Conservation (phyloP, 176 grass and related monocot species). For the Cymbopogon citratus region DNA sequence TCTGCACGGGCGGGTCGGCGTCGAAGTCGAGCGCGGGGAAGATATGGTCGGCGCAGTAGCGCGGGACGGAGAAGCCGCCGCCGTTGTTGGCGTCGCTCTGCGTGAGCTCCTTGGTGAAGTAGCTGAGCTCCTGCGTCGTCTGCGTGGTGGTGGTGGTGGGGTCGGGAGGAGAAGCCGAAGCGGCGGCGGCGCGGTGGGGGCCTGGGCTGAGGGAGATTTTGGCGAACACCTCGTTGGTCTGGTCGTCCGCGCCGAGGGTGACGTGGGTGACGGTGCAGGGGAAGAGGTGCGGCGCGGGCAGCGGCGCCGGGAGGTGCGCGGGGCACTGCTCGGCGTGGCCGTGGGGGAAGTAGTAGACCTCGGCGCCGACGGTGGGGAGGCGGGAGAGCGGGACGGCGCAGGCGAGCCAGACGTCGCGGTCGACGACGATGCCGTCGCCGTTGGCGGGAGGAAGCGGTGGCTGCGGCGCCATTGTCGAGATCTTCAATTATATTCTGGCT, state of each 20-base stretch:
- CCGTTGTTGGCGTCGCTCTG: slow-evolving; percentile 91
- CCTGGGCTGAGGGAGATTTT: slow-evolving; percentile 38
- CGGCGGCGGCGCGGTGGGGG: neutral
- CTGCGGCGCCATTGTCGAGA: neutral
- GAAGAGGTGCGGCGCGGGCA: slow-evolving; percentile 8
- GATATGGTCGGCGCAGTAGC: slow-evolving; percentile 59
- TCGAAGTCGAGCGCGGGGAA: slow-evolving; percentile 55
- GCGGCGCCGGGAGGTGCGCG: neutral
- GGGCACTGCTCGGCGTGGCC: slow-evolving; percentile 73
- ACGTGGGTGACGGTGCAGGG: slow-evolving; percentile 44
- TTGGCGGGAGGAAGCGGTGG: neutral
- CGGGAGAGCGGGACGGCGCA: slow-evolving; percentile 46
- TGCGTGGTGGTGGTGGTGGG: neutral
- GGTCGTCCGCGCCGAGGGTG: slow-evolving; percentile 32
- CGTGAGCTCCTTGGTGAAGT: slow-evolving; percentile 61
- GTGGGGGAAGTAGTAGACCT: slow-evolving; percentile 70
- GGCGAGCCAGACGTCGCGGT: slow-evolving; percentile 50
- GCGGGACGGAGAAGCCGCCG: slow-evolving; percentile 70
- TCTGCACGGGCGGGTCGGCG: slow-evolving; percentile 53
- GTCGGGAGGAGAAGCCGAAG: neutral
- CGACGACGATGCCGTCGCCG: neutral
- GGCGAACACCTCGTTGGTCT: slow-evolving; percentile 54
- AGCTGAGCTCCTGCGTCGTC: neutral
- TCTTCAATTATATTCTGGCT: neutral
- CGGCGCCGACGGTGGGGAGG: slow-evolving; percentile 41